phyloP scores from a whole-genome alignment of 78 protist species.

The slime mould (Dictyostelium discoideum) region DNA sequence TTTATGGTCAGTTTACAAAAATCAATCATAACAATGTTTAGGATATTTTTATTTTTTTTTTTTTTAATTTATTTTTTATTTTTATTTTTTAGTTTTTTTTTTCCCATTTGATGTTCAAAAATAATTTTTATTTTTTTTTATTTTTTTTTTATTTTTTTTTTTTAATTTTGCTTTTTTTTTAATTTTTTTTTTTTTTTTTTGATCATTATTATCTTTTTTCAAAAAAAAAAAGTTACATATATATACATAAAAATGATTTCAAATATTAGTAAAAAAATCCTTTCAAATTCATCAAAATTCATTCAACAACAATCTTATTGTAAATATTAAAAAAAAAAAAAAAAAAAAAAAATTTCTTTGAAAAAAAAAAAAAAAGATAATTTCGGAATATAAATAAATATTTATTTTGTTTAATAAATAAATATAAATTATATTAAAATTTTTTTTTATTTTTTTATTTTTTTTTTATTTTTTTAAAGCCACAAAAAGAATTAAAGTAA shows the following conservation, averaged over 20 bases:
- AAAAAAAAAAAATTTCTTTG: too few species aligned
- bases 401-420: too few species aligned
- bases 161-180: background rate
- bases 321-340: background rate
- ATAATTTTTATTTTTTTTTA: too few species aligned
- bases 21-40: too few species aligned
- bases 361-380: too few species aligned
- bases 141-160: background rate
- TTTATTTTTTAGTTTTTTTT: too few species aligned
- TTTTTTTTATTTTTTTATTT: background rate
- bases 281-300: background rate
- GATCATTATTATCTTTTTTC: background rate
- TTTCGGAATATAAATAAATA: too few species aligned
- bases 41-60: too few species aligned
- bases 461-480: background rate
- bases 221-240: background rate
- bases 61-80: too few species aligned
- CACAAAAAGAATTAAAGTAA: slow-evolving; percentile 44
- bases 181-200: background rate
- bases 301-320: background rate
- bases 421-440: background rate
- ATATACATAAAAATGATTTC: background rate
- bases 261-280: background rate
- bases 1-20: background rate
- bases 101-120: background rate